phyloP scores from a whole-genome alignment of 169 alveolate species.

The Cytauxzoon felis region DNA sequence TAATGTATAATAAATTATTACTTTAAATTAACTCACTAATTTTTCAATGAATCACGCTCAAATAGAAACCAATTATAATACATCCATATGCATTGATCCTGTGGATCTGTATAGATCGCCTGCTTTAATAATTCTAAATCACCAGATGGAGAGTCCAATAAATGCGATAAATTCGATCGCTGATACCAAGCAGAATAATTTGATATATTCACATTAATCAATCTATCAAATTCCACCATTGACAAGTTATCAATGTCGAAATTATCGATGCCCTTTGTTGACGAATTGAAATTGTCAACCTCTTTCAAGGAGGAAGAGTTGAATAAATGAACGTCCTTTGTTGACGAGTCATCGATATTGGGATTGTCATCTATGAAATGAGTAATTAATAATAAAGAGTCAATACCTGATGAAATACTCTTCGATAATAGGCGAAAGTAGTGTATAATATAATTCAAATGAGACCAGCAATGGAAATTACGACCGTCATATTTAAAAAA shows the following conservation, averaged over 20 bases:
- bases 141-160: constrained; percentile 1
- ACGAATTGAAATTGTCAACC: neutral
- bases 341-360: too few species aligned
- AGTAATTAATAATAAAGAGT: neutral
- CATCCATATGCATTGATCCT: constrained; percentile 58
- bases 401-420: neutral
- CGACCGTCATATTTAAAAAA: constrained; percentile 52
- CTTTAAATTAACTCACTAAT: constrained; percentile 16
- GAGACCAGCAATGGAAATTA: constrained; percentile 63
- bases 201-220: constrained; percentile 45
- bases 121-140: constrained; percentile 22
- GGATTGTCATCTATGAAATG: too few species aligned
- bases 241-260: constrained; percentile 13
- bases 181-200: constrained; percentile 61
- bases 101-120: constrained; percentile 62
- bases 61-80: constrained; percentile 47
- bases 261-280: neutral
- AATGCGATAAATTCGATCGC: constrained; percentile 16
- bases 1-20: too few species aligned
- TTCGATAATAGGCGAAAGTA: constrained; percentile 24
- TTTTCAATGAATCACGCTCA: constrained; percentile 18
- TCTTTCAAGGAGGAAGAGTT: neutral
- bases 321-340: neutral
- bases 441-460: constrained; percentile 40
- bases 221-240: constrained; percentile 8